These are phyloP conservation scores for Trifolium repens DNA, from an alignment of 306 rosid genomes.

Conservation along the genomic window DNA sequence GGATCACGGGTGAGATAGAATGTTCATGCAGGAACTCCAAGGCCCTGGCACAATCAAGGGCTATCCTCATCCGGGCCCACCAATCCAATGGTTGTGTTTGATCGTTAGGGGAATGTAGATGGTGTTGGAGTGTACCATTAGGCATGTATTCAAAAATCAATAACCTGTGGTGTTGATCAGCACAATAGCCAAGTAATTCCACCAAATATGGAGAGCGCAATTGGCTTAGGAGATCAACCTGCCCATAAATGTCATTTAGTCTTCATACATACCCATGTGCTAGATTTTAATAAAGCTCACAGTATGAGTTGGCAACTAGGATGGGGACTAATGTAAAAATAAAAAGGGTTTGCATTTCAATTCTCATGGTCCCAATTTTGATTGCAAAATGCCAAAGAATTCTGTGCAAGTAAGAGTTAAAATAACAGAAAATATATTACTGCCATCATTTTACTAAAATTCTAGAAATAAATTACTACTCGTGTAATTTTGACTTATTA, in stretches of 20 bases:
- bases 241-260: constrained; percentile 41
- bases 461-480: constrained; percentile 7
- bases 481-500: not conserved
- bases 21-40: constrained; percentile 90
- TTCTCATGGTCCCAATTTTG: constrained; percentile 50
- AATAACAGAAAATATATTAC: constrained; percentile 22
- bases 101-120: constrained; percentile 58
- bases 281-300: constrained; percentile 35
- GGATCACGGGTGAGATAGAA: constrained; percentile 78
- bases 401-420: not conserved
- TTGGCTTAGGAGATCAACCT: constrained; percentile 95
- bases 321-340: constrained; percentile 26
- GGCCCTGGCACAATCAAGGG: constrained; percentile 94
- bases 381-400: constrained; percentile 36
- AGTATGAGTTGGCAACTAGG: constrained; percentile 40
- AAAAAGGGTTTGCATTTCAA: constrained; percentile 27
- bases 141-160: constrained; percentile 80
- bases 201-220: constrained; percentile 76
- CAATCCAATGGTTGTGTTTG: constrained; percentile 73
- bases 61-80: constrained; percentile 88
- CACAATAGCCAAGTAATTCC: constrained; percentile 93
- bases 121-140: constrained; percentile 73
- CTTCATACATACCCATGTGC: constrained; percentile 53
- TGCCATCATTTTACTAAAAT: constrained; percentile 2
- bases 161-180: constrained; percentile 90